Evolutionary conservation across 768 basidiomycete genomes (phyloP).

Genomic region (Pholiota microspora): DNA sequence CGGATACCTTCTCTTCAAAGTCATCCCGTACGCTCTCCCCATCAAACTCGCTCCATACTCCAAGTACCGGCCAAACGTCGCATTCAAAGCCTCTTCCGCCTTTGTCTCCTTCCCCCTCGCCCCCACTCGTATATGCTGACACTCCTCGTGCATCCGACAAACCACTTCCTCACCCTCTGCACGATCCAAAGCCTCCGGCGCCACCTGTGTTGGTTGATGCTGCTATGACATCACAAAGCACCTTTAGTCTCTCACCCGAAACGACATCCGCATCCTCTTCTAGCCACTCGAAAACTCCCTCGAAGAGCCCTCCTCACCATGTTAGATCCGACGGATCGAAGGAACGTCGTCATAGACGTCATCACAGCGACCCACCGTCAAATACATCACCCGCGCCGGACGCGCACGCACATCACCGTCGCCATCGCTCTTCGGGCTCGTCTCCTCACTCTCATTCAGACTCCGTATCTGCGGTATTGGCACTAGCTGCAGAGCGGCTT

Average conservation of each 20-base stretch:
- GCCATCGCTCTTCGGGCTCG: conserved; percentile 2
- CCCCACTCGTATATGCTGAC: not conserved
- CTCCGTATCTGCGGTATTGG: conserved; percentile 17
- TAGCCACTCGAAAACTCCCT: not conserved
- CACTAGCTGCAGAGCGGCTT: conserved; percentile 24
- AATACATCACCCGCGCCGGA: conserved; percentile 3
- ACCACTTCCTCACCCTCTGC: not conserved
- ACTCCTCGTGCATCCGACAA: not conserved
- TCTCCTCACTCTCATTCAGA: no score
- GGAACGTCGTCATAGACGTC: not conserved
- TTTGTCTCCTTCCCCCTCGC: not conserved
- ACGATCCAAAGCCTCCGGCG: not conserved
- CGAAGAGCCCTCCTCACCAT: not conserved
- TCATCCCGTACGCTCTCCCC: not conserved
- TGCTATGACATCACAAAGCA: not conserved
- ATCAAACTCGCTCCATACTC: not conserved
- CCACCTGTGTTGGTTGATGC: no score
- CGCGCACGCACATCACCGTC: conserved; percentile 18
- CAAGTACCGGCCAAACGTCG: not conserved
- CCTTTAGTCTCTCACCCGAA: not conserved
- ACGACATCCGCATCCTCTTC: not conserved
- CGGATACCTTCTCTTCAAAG: not conserved
- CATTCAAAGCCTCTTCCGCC: not conserved
- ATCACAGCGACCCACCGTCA: not conserved
- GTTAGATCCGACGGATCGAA: not conserved